These are phyloP conservation scores for Rhododendron ovatum DNA, from an alignment of 148 eudicot genomes.

Conservation along the genomic window DNA sequence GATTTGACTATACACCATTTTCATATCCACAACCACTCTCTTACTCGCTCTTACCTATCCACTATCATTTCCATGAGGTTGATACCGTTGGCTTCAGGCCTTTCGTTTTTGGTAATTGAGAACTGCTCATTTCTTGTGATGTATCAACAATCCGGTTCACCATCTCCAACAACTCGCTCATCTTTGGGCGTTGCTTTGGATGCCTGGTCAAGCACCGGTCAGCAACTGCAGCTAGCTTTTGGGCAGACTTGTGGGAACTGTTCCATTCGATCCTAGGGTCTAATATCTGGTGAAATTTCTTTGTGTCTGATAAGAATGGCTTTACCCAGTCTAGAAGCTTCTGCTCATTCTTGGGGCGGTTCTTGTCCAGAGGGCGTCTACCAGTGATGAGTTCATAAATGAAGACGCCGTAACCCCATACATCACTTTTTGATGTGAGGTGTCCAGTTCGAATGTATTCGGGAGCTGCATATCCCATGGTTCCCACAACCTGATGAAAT, in stretches of 20 bases:
- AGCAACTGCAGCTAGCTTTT: constrained; percentile 64
- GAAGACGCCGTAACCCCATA: constrained; percentile 93
- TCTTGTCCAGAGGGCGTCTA: constrained; percentile 70
- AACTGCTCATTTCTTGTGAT: constrained; percentile 27
- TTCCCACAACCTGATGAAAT: constrained; percentile 73
- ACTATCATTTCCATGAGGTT: constrained; percentile 12
- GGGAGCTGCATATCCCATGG: constrained; percentile 94
- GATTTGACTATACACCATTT: constrained; percentile 27
- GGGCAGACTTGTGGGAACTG: constrained; percentile 52
- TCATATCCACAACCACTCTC: constrained; percentile 28
- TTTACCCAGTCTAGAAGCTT: constrained; percentile 82
- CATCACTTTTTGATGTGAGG: constrained; percentile 81
- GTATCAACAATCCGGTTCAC: constrained; percentile 45
- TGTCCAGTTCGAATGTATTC: constrained; percentile 89
- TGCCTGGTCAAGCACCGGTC: constrained; percentile 71
- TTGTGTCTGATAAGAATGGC: constrained; percentile 68
- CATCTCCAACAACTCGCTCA: constrained; percentile 86
- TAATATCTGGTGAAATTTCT: constrained; percentile 62
- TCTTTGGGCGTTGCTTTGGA: constrained; percentile 73
- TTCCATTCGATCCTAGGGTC: constrained; percentile 73
- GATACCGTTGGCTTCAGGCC: constrained; percentile 15
- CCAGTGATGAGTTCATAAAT: constrained; percentile 93
- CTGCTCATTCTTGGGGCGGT: constrained; percentile 83
- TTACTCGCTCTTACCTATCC: constrained; percentile 25
- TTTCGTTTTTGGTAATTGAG: constrained; percentile 28